phyloP scores from a whole-genome alignment of 2,329 filamentous ascomycete genomes.

The Hypoxylon sp. region DNA sequence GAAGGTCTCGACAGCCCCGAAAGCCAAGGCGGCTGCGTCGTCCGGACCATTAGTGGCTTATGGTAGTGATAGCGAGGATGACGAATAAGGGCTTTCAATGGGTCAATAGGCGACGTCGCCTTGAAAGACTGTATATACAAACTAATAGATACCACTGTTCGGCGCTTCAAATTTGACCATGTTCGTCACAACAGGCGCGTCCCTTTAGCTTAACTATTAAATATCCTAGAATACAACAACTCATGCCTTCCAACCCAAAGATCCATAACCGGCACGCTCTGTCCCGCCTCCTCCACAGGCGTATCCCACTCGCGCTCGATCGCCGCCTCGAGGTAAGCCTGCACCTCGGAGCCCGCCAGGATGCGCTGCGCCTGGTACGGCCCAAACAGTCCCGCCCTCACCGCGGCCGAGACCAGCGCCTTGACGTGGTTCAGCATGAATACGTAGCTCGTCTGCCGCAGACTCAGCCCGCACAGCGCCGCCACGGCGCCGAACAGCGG shows the following conservation, averaged over 20 bases:
- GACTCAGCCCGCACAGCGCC: slow-evolving; percentile 68
- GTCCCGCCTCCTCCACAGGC: slow-evolving; percentile 74
- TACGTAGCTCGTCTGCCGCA: slow-evolving; percentile 76
- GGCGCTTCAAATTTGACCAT: slow-evolving; percentile 26
- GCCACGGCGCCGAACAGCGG: slow-evolving; percentile 78
- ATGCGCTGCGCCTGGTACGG: slow-evolving; percentile 84
- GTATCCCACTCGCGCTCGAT: slow-evolving; percentile 72
- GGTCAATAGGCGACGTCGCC: slow-evolving; percentile 1
- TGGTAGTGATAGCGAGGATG: slow-evolving; percentile 86
- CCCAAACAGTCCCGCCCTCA: slow-evolving; percentile 81
- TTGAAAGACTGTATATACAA: slow-evolving; percentile 35
- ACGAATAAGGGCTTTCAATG: slow-evolving; percentile 51
- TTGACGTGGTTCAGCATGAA: slow-evolving; percentile 83
- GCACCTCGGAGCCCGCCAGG: slow-evolving; percentile 71
- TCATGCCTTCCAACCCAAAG: slow-evolving; percentile 87
- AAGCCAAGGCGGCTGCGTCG: slow-evolving; percentile 64
- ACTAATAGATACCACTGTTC: slow-evolving; percentile 35
- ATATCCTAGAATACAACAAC: slow-evolving; percentile 85
- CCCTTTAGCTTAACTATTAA: slow-evolving; percentile 73
- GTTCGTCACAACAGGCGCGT: neutral
- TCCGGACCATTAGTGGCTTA: slow-evolving; percentile 87
- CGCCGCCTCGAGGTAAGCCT: slow-evolving; percentile 67
- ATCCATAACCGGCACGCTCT: slow-evolving; percentile 82
- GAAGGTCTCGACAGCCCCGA: slow-evolving; percentile 66
- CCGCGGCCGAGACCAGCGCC: slow-evolving; percentile 80